Base-by-base conservation (phyloP, 2,329 filamentous ascomycete genomes). In the Venturia oleaginea region DNA sequence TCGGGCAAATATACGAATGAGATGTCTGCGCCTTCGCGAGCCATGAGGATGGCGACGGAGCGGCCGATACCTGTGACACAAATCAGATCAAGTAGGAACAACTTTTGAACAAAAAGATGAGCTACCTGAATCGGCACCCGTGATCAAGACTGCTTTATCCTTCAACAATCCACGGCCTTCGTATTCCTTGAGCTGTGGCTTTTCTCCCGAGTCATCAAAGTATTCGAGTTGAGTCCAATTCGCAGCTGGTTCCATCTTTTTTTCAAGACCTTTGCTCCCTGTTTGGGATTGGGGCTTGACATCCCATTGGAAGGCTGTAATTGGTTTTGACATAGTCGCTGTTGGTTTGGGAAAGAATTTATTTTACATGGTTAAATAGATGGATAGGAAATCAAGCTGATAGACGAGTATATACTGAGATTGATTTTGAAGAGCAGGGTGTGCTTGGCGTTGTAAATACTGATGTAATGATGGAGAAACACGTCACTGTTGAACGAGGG, bases 111-210 rank as follows among this genome's bases (percentile, higher is more conserved):
- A 27, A 67, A 15, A 40, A 40, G 13, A 17, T 40, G 38, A 71
- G 32, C 70, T 93, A 1, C 90, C 90, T 7, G 84, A 87, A 74
- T 93, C 90, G 3, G 90, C 90, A n/a, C 90, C 90, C 0, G 90
- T 93, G 70, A 94, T 93, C 65, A 94, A 76, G 6, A 90, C 89
- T 66, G 85, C 89, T 75, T 88, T 90, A 67, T 86, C 89, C 70
- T 84, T 76, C 6, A 94, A 83, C 77, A 94, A 94, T 60, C 85
- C 86, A 1, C 89, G 88, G 3, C 88, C 84, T 72, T 86, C 86
- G 77, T 94, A 93, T 59, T 82, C 82, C 70, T 89, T 83, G 69
- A 74, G 67, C 43, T 70, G 71, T 7, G 72, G 72, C 61, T 74
- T 71, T 27, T 51, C 46, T 57, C 68, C 71, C 13, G 72, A 68